Conservation (phyloP, 2,329 filamentous ascomycete species). For the Botrytis galanthina region DNA sequence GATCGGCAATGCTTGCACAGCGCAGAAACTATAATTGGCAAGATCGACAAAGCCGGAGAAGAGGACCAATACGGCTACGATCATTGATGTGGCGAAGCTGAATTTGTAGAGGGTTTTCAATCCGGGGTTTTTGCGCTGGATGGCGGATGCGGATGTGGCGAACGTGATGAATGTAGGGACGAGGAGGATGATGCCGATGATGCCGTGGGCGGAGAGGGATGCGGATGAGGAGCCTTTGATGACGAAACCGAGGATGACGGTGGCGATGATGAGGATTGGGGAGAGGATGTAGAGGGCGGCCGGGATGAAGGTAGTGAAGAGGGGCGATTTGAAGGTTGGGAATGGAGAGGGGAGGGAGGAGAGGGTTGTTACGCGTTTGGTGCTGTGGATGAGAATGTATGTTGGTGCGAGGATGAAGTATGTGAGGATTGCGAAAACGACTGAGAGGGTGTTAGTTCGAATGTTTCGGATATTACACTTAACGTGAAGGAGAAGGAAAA, state of each 20-base stretch:
- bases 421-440: not conserved
- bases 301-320: not conserved
- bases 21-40: not conserved
- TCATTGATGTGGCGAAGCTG: not conserved
- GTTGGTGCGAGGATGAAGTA: not conserved
- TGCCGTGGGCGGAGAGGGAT: not conserved
- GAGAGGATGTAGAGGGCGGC: not conserved
- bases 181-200: not conserved
- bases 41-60: not conserved
- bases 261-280: not conserved
- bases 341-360: not conserved
- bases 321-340: not conserved
- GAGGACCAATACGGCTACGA: not conserved
- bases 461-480: not conserved
- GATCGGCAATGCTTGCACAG: not conserved
- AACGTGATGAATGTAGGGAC: not conserved
- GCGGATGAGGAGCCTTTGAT: not conserved
- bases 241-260: not conserved
- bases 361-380: not conserved
- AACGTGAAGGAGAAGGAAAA: fast-evolving
- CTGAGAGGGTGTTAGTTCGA: not conserved
- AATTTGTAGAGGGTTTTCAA: not conserved
- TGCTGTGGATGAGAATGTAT: not conserved
- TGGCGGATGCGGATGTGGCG: not conserved
- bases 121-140: not conserved